A percentile compares a stretch with the other conserved stretches of the same genome.
Evolutionary conservation across 1,139 yeast species (phyloP).

Genomic region (Zhuliangozyma blackwelliae): DNA sequence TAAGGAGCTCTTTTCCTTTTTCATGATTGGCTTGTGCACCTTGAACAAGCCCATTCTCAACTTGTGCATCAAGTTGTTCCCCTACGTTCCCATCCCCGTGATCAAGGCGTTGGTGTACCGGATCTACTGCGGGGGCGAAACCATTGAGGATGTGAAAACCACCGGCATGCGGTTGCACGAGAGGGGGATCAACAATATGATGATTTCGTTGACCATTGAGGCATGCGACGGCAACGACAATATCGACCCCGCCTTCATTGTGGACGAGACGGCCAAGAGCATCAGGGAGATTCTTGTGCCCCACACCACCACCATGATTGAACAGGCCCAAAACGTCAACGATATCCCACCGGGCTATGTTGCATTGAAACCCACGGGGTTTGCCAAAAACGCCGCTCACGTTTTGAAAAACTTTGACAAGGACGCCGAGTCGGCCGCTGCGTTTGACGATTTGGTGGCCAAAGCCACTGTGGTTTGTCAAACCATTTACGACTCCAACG

Average conservation of each 20-base stretch:
- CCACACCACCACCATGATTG: slow-evolving; percentile 52
- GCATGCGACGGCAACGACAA: slow-evolving; percentile 76
- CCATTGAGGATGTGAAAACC: slow-evolving; percentile 58
- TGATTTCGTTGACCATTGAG: slow-evolving; percentile 89
- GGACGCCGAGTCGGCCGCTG: slow-evolving; percentile 38
- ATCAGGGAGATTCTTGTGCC: slow-evolving; percentile 70
- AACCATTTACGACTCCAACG: slow-evolving; percentile 55
- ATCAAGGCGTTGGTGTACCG: slow-evolving; percentile 74
- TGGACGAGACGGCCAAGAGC: slow-evolving; percentile 63
- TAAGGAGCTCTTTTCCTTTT: slow-evolving; percentile 53
- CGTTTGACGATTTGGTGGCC: slow-evolving; percentile 58
- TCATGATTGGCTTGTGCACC: slow-evolving; percentile 66
- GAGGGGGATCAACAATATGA: slow-evolving; percentile 87
- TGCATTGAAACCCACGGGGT: slow-evolving; percentile 92
- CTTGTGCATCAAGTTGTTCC: slow-evolving; percentile 62
- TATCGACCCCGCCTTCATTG: slow-evolving; percentile 61
- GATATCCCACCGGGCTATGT: slow-evolving; percentile 74
- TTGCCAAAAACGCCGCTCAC: slow-evolving; percentile 70
- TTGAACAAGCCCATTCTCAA: slow-evolving; percentile 58
- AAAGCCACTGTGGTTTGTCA: slow-evolving; percentile 59
- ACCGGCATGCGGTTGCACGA: slow-evolving; percentile 65
- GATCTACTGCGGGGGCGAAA: slow-evolving; percentile 90
- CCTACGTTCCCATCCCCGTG: slow-evolving; percentile 67
- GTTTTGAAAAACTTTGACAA: slow-evolving; percentile 60
- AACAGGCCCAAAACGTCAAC: slow-evolving; percentile 48